Evolutionary conservation across 441 rosid genomes (phyloP), one percentile per base, ranked within the genome.

Genomic region (Flueggea neowawraea): DNA sequence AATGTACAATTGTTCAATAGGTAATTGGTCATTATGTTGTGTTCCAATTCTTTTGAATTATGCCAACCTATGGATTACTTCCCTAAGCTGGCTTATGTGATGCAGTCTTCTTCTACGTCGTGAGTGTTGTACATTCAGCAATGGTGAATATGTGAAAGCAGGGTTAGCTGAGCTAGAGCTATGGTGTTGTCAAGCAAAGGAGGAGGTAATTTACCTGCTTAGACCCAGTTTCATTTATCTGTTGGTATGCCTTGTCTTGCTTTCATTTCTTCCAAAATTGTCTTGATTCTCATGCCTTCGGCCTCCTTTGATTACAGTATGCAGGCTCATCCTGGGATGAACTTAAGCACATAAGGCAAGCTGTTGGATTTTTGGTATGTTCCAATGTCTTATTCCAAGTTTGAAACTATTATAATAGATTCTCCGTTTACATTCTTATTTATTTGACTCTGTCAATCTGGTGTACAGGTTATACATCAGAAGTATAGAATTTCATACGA

Each of bases 301-400:
- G n/a, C n/a, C n/a, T n/a, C 48, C 54, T 68, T 61, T 61, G 51
- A 57, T 69, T 80, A 82, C 93, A 95, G 99, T 91, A 83, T 75
- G 86, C 97, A n/a, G 97, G 99, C 58, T 67, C 83, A 58, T 95
- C 99, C 41, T 95, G 99, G 99, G 97, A 91, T 68, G 97, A 95
- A 83, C 95, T 95, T 54, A 91, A 88, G 79, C 98, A 91, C 80
- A 91, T 95, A 66, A 85, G 99, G 71, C 99, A 95, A 78, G 90
- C 96, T 54, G 99, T 95, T 73, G 99, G 99, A 43, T 95, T 95
- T 82, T 80, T 95, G 99, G 99, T 95, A 87, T 64, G 84, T 70
- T 33, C 17, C n/a, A n/a, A 28, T 11, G 39, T 14, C 17, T 12
- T 8, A 15, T 49, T 56, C 56, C 12, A 7, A 15, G 48, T 43